phyloP scores from a whole-genome alignment of 257 asterid genomes.

The Gentiana dahurica region DNA sequence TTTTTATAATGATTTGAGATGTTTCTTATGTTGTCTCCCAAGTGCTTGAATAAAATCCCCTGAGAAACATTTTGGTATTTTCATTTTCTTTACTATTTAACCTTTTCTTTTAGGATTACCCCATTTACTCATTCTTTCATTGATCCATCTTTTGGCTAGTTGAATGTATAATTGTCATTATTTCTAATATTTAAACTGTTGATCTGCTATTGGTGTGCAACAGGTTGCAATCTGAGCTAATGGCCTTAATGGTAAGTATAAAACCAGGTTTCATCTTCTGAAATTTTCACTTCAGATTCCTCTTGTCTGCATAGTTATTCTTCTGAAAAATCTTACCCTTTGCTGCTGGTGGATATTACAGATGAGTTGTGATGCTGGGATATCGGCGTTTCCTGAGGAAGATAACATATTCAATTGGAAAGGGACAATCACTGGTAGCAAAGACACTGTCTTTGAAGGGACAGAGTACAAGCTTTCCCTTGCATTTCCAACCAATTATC shows the following conservation, averaged over 20 bases:
- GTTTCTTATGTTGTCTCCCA: no score
- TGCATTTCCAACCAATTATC: constrained; percentile 67
- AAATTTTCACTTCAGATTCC: neutral
- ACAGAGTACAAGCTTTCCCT: constrained; percentile 82
- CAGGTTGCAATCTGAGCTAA: constrained; percentile 90
- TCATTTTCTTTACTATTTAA: no score
- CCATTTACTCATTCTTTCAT: no score
- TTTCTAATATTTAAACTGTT: no score
- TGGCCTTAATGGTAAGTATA: constrained; percentile 89
- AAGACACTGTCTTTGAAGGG: constrained; percentile 87
- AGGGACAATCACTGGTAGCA: constrained; percentile 88
- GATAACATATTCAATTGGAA: constrained; percentile 94
- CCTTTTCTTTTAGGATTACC: no score
- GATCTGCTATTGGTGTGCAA: neutral
- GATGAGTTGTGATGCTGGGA: constrained; percentile 92
- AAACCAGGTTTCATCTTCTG: neutral
- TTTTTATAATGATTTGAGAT: no score
- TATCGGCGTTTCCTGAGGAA: constrained; percentile 94
- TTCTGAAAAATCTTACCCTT: neutral
- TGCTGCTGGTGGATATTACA: constrained; percentile 1
- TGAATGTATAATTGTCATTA: no score
- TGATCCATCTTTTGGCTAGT: no score
- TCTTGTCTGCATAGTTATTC: neutral
- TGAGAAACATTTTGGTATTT: no score
- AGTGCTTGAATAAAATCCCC: no score